These are phyloP conservation scores for Actinomortierella ambigua DNA, from an alignment of 371 early-diverging fungal genomes.

Conservation along the genomic window DNA sequence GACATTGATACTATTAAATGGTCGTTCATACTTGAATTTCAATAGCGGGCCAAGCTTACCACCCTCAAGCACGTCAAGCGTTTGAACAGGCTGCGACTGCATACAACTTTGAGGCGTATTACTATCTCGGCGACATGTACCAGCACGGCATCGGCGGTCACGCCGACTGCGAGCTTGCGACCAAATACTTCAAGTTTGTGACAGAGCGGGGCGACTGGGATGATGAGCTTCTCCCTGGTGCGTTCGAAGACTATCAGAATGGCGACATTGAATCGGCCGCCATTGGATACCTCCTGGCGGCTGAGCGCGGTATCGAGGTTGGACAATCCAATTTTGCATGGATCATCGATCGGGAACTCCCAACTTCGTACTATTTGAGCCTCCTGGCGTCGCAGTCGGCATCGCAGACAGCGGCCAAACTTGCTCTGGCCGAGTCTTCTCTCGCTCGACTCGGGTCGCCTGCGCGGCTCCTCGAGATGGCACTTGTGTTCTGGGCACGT, in stretches of 20 bases:
- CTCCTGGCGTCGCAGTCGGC: conserved; percentile 27
- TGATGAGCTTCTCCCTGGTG: conserved; percentile 64
- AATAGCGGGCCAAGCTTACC: background rate
- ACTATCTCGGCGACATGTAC: conserved; percentile 74
- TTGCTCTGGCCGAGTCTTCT: conserved; percentile 14
- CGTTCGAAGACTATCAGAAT: conserved; percentile 56
- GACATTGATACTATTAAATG: conserved; percentile 1
- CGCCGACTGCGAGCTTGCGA: conserved; percentile 58
- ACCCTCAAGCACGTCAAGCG: conserved; percentile 14
- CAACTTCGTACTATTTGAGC: conserved; percentile 20
- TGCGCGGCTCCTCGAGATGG: conserved; percentile 53
- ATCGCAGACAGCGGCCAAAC: conserved; percentile 16
- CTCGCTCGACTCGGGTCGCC: conserved; percentile 19
- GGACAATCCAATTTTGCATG: conserved; percentile 91
- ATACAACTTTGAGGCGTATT: conserved; percentile 76
- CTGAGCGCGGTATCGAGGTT: conserved; percentile 85
- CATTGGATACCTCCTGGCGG: conserved; percentile 76
- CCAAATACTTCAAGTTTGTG: conserved; percentile 78
- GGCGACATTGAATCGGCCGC: conserved; percentile 76
- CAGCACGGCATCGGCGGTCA: conserved; percentile 48
- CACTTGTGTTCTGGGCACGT: conserved; percentile 90
- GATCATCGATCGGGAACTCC: conserved; percentile 71
- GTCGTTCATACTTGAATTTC: background rate
- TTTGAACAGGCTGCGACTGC: conserved; percentile 54
- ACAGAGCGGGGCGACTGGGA: conserved; percentile 88